Conservation (phyloP, 768 basidiomycete genomes). For the Kwoniella europaea region DNA sequence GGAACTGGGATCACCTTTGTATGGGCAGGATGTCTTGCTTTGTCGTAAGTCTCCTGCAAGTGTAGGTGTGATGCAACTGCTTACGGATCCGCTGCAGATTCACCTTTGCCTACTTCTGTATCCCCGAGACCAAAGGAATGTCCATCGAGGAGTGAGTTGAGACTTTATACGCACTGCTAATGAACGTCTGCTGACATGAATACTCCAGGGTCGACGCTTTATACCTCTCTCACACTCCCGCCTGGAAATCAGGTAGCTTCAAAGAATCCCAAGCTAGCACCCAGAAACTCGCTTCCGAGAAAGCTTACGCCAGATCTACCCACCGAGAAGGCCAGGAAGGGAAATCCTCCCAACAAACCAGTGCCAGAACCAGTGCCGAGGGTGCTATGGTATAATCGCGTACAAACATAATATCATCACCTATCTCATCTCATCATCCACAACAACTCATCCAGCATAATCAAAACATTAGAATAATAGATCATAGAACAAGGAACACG, state of each 20-base stretch:
- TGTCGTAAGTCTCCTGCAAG: slow-evolving; percentile 18
- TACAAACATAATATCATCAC: not conserved
- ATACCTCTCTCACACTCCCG: slow-evolving; percentile 50
- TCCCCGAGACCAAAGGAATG: slow-evolving; percentile 57
- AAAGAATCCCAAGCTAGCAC: slow-evolving; percentile 29
- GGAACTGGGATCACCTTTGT: slow-evolving; percentile 58
- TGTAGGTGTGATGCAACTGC: not conserved
- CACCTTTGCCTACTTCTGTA: slow-evolving; percentile 56
- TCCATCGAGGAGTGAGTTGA: slow-evolving; percentile 52
- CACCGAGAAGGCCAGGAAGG: slow-evolving; percentile 34
- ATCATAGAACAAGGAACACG: not conserved
- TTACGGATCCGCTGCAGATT: slow-evolving; percentile 2
- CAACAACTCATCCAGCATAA: not conserved
- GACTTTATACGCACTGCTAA: not conserved
- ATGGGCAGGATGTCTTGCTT: slow-evolving; percentile 54
- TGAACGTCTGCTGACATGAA: slow-evolving; percentile 10
- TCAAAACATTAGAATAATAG: not conserved
- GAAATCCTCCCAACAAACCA: slow-evolving; percentile 32
- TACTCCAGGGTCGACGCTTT: slow-evolving; percentile 49
- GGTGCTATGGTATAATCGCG: slow-evolving; percentile 9
- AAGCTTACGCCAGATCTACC: slow-evolving; percentile 40
- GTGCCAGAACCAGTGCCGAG: slow-evolving; percentile 35
- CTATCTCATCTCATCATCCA: not conserved
- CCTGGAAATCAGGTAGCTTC: slow-evolving; percentile 49
- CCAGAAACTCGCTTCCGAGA: slow-evolving; percentile 37